These are phyloP conservation scores for Solanum habrochaites DNA, from an alignment of 257 asterid genomes.

Conservation along the genomic window DNA sequence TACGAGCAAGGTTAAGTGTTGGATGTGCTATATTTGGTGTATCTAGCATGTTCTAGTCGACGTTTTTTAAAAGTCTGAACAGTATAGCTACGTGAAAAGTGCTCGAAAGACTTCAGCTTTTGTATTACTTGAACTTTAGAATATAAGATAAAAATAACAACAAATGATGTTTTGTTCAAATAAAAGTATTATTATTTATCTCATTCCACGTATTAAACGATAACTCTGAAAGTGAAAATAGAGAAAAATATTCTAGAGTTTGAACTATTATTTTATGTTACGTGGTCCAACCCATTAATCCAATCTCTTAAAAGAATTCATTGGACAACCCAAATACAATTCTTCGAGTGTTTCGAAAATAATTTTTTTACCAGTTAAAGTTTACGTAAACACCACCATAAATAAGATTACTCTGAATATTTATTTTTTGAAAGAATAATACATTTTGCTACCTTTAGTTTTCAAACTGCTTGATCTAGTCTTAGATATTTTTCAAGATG, in stretches of 20 bases:
- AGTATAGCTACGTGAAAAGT: background rate
- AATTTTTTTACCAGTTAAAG: too few species aligned
- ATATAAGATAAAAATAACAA: background rate
- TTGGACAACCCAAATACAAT: background rate
- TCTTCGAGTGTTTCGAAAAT: too few species aligned
- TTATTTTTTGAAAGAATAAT: too few species aligned
- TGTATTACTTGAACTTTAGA: background rate
- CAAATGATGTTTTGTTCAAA: background rate
- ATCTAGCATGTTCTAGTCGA: background rate
- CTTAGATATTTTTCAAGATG: background rate
- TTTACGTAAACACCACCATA: too few species aligned
- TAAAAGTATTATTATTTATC: too few species aligned
- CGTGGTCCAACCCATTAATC: too few species aligned
- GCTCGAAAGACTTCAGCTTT: background rate
- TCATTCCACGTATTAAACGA: too few species aligned
- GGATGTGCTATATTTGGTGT: background rate
- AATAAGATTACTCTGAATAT: too few species aligned
- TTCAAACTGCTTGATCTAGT: background rate
- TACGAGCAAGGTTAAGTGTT: background rate
- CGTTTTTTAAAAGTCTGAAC: background rate
- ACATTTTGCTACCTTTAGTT: background rate
- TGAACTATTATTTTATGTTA: too few species aligned
- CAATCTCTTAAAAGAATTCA: too few species aligned
- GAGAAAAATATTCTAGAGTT: too few species aligned
- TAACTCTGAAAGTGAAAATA: too few species aligned